Conservation (phyloP, 129 eudicot species). For the Calendula officinalis region DNA sequence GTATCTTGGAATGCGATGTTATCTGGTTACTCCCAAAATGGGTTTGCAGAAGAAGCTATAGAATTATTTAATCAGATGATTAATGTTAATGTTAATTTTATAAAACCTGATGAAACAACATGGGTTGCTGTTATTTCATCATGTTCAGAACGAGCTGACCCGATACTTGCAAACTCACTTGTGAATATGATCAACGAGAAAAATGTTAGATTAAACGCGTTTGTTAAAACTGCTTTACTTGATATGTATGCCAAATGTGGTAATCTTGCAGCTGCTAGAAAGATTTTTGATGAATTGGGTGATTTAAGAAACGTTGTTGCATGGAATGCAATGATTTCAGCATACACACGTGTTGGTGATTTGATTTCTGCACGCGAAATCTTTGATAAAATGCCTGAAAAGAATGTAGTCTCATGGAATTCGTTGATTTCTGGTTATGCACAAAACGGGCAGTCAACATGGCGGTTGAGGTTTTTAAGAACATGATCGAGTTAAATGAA, state of each 20-base stretch:
- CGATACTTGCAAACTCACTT: conserved; percentile 47
- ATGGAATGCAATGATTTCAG: conserved; percentile 87
- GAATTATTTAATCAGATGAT: conserved; percentile 52
- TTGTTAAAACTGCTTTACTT: conserved; percentile 68
- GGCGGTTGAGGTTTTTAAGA: conserved; percentile 66
- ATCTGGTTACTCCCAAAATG: conserved; percentile 75
- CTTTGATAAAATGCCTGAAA: conserved; percentile 59
- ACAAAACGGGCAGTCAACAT: conserved; percentile 70
- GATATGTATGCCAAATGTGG: conserved; percentile 91
- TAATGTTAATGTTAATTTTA: conserved; percentile 26
- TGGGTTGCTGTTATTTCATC: conserved; percentile 73
- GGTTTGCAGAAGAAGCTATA: conserved; percentile 52
- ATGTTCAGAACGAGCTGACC: conserved; percentile 60
- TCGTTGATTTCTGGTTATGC: conserved; percentile 82
- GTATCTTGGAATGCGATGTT: conserved; percentile 94
- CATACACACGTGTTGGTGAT: conserved; percentile 65
- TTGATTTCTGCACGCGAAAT: conserved; percentile 60
- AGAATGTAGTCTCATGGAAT: conserved; percentile 76
- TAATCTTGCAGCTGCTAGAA: conserved; percentile 54
- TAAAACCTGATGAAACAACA: conserved; percentile 66
- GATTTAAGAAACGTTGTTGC: conserved; percentile 44
- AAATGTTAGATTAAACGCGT: conserved; percentile 38
- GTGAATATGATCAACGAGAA: conserved; percentile 45
- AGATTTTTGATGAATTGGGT: conserved; percentile 57
- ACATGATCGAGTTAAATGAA: conserved; percentile 36